Evolutionary conservation across 2,329 filamentous ascomycete genomes (phyloP).

Genomic region (Penicillium sp.): DNA sequence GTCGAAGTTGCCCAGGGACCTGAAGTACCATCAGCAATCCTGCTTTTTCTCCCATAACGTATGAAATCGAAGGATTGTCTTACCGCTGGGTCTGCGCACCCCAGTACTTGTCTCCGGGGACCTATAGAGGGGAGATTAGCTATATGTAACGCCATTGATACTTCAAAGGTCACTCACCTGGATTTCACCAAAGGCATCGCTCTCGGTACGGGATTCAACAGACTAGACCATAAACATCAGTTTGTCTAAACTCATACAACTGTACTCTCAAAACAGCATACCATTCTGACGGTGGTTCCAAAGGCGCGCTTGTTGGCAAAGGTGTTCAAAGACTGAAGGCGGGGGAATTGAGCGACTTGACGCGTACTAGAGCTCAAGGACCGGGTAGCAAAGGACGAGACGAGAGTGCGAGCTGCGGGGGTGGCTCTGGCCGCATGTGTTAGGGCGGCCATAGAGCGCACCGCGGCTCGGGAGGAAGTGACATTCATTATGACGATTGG

Average conservation of each 20-base stretch:
- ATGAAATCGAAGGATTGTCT: conserved; percentile 17
- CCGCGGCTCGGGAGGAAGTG: conserved; percentile 36
- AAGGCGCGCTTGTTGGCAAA: conserved; percentile 34
- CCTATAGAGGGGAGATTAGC: conserved; percentile 41
- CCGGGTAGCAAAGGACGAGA: conserved; percentile 27
- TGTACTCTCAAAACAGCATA: conserved; percentile 18
- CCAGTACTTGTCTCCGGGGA: conserved; percentile 93
- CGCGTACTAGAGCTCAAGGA: conserved; percentile 33
- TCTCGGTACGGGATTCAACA: conserved; percentile 70
- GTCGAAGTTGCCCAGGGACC: conserved; percentile 91
- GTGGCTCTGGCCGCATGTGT: conserved; percentile 37
- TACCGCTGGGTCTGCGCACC: conserved; percentile 90
- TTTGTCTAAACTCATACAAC: neutral
- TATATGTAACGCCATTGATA: neutral
- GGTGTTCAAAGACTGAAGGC: conserved; percentile 32
- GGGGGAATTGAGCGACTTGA: conserved; percentile 33
- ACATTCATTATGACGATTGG: conserved; percentile 33
- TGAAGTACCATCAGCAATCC: conserved; percentile 31
- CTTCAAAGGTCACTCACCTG: conserved; percentile 48
- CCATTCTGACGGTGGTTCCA: conserved; percentile 39
- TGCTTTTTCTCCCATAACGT: neutral
- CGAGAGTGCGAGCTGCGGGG: conserved; percentile 34
- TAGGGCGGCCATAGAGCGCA: conserved; percentile 37
- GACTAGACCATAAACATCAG: conserved; percentile 27
- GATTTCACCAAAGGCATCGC: conserved; percentile 96